Conservation (phyloP, 768 basidiomycete species). For the Rhodotorula babjevae region DNA sequence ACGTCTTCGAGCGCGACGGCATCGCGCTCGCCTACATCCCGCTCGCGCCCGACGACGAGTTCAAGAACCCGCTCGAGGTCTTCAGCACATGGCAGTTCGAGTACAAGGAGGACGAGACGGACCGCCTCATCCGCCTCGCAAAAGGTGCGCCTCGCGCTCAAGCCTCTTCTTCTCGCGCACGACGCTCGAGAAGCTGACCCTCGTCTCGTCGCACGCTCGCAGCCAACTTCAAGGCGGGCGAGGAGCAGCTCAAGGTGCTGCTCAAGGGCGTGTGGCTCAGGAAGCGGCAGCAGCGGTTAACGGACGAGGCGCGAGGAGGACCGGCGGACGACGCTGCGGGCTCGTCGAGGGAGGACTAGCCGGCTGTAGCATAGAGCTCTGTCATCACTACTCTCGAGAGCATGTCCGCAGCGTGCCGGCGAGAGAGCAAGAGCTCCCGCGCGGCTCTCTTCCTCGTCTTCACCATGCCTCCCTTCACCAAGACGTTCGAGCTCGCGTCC, state of each 20-base stretch:
- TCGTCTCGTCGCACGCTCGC: background rate
- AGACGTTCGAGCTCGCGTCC: background rate
- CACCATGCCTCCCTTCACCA: slow-evolving; percentile 8
- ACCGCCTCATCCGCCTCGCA: slow-evolving; percentile 17
- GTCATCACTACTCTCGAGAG: no score
- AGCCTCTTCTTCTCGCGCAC: background rate
- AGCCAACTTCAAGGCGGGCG: slow-evolving; percentile 33
- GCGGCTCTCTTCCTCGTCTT: no score
- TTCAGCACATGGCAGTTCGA: slow-evolving; percentile 33
- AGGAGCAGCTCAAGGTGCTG: slow-evolving; percentile 26
- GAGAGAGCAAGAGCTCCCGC: no score
- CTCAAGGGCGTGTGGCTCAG: slow-evolving; percentile 36
- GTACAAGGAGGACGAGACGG: slow-evolving; percentile 32
- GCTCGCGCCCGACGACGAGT: slow-evolving; percentile 13
- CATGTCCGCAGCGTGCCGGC: no score
- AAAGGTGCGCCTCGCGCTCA: background rate
- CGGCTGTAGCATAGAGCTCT: no score
- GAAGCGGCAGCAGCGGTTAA: slow-evolving; percentile 20
- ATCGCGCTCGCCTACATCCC: slow-evolving; percentile 37
- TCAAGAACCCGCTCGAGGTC: slow-evolving; percentile 24
- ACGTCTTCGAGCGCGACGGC: slow-evolving; percentile 18
- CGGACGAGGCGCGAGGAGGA: background rate
- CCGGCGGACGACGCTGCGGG: no score
- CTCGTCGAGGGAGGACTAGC: no score
- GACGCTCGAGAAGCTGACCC: background rate